Evolutionary conservation across 495 filamentous ascomycete species (phyloP).

Genomic region (Pseudevernia furfuracea): DNA sequence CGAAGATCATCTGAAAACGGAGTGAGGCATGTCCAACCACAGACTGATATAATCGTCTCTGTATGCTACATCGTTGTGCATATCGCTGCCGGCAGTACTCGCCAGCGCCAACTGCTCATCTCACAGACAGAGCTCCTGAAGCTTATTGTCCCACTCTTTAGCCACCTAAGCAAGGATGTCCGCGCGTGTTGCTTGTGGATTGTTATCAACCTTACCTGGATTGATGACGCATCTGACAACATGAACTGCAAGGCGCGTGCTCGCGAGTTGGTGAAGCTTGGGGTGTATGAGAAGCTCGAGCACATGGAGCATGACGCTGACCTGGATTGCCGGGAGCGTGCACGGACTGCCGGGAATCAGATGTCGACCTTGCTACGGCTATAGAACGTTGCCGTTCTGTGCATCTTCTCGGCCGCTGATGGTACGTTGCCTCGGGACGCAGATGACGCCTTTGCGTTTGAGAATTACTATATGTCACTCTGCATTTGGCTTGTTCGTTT

Average conservation of each 20-base stretch:
- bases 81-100: conserved; percentile 69
- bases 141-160: conserved; percentile 50
- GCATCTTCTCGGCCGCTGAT: not conserved
- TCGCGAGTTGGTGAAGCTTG: conserved; percentile 57
- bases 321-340: conserved; percentile 73
- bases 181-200: conserved; percentile 71
- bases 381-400: not conserved
- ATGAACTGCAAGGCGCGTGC: conserved; percentile 56
- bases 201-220: conserved; percentile 72
- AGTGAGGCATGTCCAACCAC: conserved; percentile 41
- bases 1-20: conserved; percentile 26
- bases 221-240: conserved; percentile 62
- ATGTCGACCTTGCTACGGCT: conserved; percentile 32
- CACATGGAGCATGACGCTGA: conserved; percentile 65
- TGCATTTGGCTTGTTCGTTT: not conserved
- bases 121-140: conserved; percentile 51
- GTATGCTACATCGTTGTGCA: conserved; percentile 74
- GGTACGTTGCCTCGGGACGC: not conserved
- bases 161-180: conserved; percentile 60
- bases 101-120: conserved; percentile 69
- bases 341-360: conserved; percentile 68
- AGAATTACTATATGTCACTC: not conserved
- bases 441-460: not conserved
- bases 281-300: conserved; percentile 59
- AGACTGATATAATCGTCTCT: conserved; percentile 62